Evolutionary conservation across 2,329 filamentous ascomycete species (phyloP), one percentile per base, ranked within the genome.

Genomic region (Colletotrichum trifolii): DNA sequence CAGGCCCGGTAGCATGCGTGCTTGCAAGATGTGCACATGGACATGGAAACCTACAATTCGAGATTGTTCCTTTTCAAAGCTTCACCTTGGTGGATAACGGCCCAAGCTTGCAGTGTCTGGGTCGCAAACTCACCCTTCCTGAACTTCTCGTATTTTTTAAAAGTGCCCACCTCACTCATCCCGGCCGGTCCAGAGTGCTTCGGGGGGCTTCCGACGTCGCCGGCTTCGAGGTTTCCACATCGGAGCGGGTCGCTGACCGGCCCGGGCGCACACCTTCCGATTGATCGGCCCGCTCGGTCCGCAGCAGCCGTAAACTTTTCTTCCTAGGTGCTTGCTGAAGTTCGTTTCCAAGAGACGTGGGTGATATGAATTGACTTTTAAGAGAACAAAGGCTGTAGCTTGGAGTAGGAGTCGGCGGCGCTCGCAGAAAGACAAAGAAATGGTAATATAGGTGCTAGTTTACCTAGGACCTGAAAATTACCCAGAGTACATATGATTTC

Each of bases 201-300:
- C 42, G 45, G 38, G 46, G 46, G 52, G 62, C 54, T 10, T 43
- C 11, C n/a, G 38, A 34, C 43, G 13, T 36, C 39, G 25, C 15
- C 17, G 56, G 13, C 35, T 43, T 38, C 9, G 43, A 25, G 25
- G 25, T 25, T 35, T 34, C 25, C n/a, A 42, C 36, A 53, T 36
- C 39, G 46, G 58, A 52, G 58, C 58, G 63, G 58, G 53, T 52
- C 53, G 57, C 52, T 13, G 36, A 4, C 40, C 40, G 52, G 58
- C 42, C 53, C 63, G 52, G 62, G 58, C 52, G 42, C 38, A 11
- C 33, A 48, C 8, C 4, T 25, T 42, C 58, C 17, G 34, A n/a
- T 10, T 38, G 36, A 40, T 48, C 36, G 58, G 52, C 47, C 46
- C 12, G 34, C 46, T 63, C 47, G 53, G 52, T 52, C 52, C 47